A percentile compares a stretch with the other conserved stretches of the same genome.
Evolutionary conservation across 1,284 basidiomycete genomes (phyloP).

Genomic region (Ustilago lituana): DNA sequence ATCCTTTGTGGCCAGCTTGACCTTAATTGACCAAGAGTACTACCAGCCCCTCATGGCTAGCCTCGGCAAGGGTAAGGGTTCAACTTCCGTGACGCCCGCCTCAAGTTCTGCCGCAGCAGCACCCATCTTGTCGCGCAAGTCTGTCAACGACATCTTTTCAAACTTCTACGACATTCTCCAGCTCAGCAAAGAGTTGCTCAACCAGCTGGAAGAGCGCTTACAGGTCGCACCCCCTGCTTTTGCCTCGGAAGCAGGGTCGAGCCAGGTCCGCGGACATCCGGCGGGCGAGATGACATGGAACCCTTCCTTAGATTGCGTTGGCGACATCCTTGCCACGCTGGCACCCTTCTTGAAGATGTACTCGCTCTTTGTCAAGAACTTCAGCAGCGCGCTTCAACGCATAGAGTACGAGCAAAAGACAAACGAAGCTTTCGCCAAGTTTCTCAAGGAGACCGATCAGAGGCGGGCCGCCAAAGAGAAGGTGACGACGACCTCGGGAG

Average conservation of each 20-base stretch:
- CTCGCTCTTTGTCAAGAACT: slow-evolving; percentile 66
- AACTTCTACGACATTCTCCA: slow-evolving; percentile 93
- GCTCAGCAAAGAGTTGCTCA: slow-evolving; percentile 80
- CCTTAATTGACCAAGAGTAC: slow-evolving; percentile 57
- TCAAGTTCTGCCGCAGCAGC: slow-evolving; percentile 76
- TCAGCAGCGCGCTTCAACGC: slow-evolving; percentile 59
- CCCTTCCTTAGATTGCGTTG: slow-evolving; percentile 51
- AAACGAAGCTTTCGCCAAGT: slow-evolving; percentile 58
- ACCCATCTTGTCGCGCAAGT: slow-evolving; percentile 76
- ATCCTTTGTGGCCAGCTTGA: slow-evolving; percentile 57
- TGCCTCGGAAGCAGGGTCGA: slow-evolving; percentile 67
- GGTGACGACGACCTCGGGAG: slow-evolving; percentile 12
- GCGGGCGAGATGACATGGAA: slow-evolving; percentile 44
- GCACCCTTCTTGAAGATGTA: slow-evolving; percentile 67
- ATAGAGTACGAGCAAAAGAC: slow-evolving; percentile 59
- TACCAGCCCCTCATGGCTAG: slow-evolving; percentile 57
- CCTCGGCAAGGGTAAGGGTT: slow-evolving; percentile 27
- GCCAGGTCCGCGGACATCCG: slow-evolving; percentile 62
- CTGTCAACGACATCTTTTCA: slow-evolving; percentile 80
- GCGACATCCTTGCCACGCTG: slow-evolving; percentile 64
- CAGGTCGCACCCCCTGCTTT: slow-evolving; percentile 68
- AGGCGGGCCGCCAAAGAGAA: slow-evolving; percentile 28
- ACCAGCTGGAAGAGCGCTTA: slow-evolving; percentile 70
- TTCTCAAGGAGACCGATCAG: slow-evolving; percentile 58
- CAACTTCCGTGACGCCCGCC: too few species aligned